Percentiles rank a stretch among this genome's conserved stretches.
Conservation (phyloP, 2,329 filamentous ascomycete genomes). For the Venturia oleaginea region DNA sequence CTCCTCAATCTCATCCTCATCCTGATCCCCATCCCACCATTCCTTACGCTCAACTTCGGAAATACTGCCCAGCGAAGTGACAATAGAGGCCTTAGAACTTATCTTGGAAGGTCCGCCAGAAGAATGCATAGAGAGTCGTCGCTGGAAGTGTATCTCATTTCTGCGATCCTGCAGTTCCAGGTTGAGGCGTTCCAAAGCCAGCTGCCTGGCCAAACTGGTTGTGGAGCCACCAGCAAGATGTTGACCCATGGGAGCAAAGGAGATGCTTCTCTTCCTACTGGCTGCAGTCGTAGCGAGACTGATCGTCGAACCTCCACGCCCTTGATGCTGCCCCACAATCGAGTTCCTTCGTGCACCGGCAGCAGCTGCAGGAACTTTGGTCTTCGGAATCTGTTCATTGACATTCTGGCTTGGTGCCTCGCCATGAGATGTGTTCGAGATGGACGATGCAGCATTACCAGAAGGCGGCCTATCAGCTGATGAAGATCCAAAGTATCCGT, state of each 20-base stretch:
- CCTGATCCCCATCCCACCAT: slow-evolving; percentile 1
- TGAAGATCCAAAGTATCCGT: neutral
- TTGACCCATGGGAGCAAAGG: neutral
- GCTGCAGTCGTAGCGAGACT: neutral
- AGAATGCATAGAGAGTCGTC: neutral
- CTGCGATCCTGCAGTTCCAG: slow-evolving; percentile 28
- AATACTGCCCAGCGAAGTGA: neutral
- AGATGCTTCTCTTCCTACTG: slow-evolving; percentile 11
- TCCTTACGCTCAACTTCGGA: neutral
- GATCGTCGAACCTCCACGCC: slow-evolving; percentile 11
- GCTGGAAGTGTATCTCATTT: neutral
- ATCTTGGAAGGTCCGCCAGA: neutral
- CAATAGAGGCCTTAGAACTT: neutral
- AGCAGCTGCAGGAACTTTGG: neutral
- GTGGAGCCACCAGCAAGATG: slow-evolving; percentile 20
- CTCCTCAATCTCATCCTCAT: neutral
- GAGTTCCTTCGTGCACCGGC: neutral
- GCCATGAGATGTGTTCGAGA: neutral
- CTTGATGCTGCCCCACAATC: neutral
- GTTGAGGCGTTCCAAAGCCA: slow-evolving; percentile 30
- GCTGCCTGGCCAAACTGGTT: slow-evolving; percentile 25
- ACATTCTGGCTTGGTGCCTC: neutral
- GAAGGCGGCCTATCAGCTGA: neutral
- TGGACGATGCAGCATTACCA: neutral
- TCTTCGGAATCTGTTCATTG: neutral